Evolutionary conservation across 2,329 filamentous ascomycete genomes (phyloP).

Genomic region (Diplodia scrobiculata): DNA sequence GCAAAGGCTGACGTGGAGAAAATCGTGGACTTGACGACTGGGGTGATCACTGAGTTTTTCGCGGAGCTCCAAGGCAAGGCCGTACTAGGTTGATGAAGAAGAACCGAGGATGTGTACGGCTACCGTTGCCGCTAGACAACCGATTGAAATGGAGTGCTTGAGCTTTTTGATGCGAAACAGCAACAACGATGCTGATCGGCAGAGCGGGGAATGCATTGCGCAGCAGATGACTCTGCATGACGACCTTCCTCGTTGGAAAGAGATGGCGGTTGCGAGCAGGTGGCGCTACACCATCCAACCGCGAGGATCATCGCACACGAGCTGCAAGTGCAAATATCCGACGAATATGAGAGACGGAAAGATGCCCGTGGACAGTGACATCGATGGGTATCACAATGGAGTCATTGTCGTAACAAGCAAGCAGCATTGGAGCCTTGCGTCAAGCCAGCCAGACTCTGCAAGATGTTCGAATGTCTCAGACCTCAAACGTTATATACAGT

Average conservation of each 20-base stretch:
- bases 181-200: conserved; percentile 1
- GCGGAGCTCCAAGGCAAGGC: not conserved
- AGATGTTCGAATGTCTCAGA: not conserved
- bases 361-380: not conserved
- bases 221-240: conserved; percentile 24
- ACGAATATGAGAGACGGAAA: not conserved
- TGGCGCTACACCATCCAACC: conserved; percentile 16
- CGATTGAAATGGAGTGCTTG: not conserved
- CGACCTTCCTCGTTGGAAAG: conserved; percentile 15
- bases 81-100: no score
- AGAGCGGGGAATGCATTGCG: conserved; percentile 23
- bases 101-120: not conserved
- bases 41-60: conserved; percentile 57
- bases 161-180: not conserved
- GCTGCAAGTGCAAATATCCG: conserved; percentile 1
- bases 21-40: conserved; percentile 56
- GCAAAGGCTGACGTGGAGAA: conserved; percentile 58
- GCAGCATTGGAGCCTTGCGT: not conserved
- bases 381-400: not conserved
- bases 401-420: not conserved
- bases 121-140: not conserved
- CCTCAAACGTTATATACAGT: not conserved
- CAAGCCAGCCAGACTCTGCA: not conserved
- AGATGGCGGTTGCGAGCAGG: conserved; percentile 2
- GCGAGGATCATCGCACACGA: conserved; percentile 5